These are phyloP conservation scores for Aspergillus sclerotioniger DNA, from an alignment of 495 filamentous ascomycete species.

Conservation along the genomic window DNA sequence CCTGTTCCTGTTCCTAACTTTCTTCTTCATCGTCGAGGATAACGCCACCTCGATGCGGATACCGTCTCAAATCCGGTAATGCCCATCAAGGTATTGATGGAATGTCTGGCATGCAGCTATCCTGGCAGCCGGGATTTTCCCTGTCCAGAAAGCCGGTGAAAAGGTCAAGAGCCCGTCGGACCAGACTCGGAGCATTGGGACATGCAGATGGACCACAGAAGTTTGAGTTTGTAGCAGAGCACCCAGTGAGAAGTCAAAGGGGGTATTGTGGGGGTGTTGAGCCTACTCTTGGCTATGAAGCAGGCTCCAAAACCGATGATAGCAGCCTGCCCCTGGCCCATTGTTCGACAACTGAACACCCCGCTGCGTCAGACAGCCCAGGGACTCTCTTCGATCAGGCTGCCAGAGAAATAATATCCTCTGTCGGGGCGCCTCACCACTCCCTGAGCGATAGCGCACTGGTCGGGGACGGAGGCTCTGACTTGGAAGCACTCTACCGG, in stretches of 20 bases:
- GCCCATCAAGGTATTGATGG: neutral
- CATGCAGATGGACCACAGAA: neutral
- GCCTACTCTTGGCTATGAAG: neutral
- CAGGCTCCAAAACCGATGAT: neutral
- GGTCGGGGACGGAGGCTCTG: too few relatives aligned
- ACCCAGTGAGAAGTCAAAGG: neutral
- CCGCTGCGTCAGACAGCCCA: too few relatives aligned
- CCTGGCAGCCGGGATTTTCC: conserved; percentile 2
- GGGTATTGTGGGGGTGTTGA: too few relatives aligned
- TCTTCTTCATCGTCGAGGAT: too few relatives aligned
- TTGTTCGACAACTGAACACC: too few relatives aligned
- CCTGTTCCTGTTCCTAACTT: too few relatives aligned
- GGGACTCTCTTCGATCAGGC: too few relatives aligned
- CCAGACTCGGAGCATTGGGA: neutral
- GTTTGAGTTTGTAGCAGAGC: conserved; percentile 1
- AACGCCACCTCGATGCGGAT: neutral
- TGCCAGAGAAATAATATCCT: too few relatives aligned
- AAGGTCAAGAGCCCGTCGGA: neutral
- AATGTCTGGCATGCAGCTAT: neutral
- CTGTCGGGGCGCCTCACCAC: too few relatives aligned
- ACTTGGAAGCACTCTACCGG: too few relatives aligned
- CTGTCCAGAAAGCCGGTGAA: conserved; percentile 1
- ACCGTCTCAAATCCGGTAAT: neutral
- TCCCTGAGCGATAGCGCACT: too few relatives aligned
- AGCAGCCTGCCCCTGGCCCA: too few relatives aligned